These are phyloP conservation scores for Aureobasidium sp. DNA, from an alignment of 2,329 filamentous ascomycete genomes.

Conservation along the genomic window DNA sequence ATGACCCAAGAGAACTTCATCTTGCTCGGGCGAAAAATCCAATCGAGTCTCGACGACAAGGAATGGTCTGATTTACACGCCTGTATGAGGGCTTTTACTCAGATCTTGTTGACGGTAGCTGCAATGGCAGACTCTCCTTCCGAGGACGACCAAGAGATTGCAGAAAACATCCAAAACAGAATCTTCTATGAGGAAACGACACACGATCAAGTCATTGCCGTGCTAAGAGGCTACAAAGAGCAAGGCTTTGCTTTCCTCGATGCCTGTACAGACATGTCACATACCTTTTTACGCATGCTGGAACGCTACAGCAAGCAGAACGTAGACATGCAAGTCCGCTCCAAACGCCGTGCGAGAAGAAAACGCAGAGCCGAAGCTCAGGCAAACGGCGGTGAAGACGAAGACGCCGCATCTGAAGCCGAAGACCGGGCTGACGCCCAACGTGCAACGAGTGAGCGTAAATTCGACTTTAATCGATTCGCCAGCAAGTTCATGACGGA, in stretches of 20 bases:
- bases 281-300: slow-evolving; percentile 86
- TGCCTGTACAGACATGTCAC: slow-evolving; percentile 79
- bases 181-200: slow-evolving; percentile 98
- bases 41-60: slow-evolving; percentile 71
- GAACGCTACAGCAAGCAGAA: slow-evolving; percentile 95
- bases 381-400: slow-evolving; percentile 34
- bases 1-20: slow-evolving; percentile 95
- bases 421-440: slow-evolving; percentile 70
- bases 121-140: slow-evolving; percentile 79
- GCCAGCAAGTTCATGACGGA: slow-evolving; percentile 74
- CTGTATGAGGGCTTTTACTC: slow-evolving; percentile 88
- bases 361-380: slow-evolving; percentile 55
- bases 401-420: slow-evolving; percentile 49
- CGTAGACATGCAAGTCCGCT: slow-evolving; percentile 84
- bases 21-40: slow-evolving; percentile 75
- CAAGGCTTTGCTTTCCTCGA: slow-evolving; percentile 93
- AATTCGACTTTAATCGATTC: slow-evolving; percentile 89
- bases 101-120: slow-evolving; percentile 79
- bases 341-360: slow-evolving; percentile 62
- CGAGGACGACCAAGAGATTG: slow-evolving; percentile 95
- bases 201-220: slow-evolving; percentile 75
- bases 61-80: slow-evolving; percentile 81
- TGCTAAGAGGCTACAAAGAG: slow-evolving; percentile 81
- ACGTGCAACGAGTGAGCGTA: slow-evolving; percentile 69
- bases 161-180: slow-evolving; percentile 90